phyloP scores from a whole-genome alignment of 2,329 filamentous ascomycete genomes.

The Talaromyces piceae region DNA sequence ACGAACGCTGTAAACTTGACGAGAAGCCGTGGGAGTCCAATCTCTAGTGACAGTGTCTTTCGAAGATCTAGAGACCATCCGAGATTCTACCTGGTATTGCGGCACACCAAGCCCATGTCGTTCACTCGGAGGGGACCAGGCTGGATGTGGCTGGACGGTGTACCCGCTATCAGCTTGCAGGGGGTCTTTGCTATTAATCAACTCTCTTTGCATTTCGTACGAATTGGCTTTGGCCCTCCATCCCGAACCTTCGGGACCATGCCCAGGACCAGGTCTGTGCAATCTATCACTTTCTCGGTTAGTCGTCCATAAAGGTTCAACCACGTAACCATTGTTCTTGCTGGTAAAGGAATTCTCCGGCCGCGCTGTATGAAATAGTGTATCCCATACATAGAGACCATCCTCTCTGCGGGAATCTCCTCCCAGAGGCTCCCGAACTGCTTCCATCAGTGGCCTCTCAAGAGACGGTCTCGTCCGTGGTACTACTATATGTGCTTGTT shows the following conservation, averaged over 20 bases:
- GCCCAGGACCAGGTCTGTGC: slow-evolving; percentile 3
- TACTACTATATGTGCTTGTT: background rate
- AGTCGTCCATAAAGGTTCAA: slow-evolving; percentile 13
- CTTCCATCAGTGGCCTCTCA: background rate
- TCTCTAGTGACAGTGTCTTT: background rate
- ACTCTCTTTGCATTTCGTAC: slow-evolving; percentile 13
- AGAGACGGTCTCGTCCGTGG: background rate
- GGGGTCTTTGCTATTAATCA: slow-evolving; percentile 31
- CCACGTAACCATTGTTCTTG: slow-evolving; percentile 14
- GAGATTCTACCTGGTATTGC: background rate
- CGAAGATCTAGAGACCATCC: background rate
- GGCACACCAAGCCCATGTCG: background rate
- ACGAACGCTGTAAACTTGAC: background rate
- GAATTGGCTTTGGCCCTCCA: slow-evolving; percentile 15
- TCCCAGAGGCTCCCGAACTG: slow-evolving; percentile 10
- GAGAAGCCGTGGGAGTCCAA: background rate
- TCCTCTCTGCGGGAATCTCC: slow-evolving; percentile 8
- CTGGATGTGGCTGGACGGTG: background rate
- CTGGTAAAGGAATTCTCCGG: slow-evolving; percentile 14
- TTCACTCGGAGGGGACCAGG: background rate
- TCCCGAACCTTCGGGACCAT: slow-evolving; percentile 9
- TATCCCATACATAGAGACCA: slow-evolving; percentile 10
- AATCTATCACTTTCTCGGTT: slow-evolving; percentile 3
- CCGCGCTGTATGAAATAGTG: slow-evolving; percentile 7
- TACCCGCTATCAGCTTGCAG: background rate